A percentile compares a stretch with the other conserved stretches of the same genome.
Evolutionary conservation across 441 rosid genomes (phyloP).

Genomic region (Adansonia rubrostipa): DNA sequence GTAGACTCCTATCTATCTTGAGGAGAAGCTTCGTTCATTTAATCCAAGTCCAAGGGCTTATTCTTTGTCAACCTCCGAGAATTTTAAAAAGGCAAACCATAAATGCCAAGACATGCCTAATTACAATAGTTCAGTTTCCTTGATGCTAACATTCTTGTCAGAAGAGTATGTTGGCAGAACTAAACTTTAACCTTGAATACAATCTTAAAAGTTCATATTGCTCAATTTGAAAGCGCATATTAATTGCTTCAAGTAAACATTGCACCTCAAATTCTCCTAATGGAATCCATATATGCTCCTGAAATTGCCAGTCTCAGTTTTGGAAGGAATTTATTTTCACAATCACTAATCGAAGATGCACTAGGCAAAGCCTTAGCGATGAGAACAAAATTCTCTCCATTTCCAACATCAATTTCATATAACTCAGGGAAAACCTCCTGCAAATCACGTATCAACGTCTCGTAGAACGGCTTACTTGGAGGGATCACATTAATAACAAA

Average conservation of each 20-base stretch:
- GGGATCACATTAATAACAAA: constrained; percentile 67
- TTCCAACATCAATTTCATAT: constrained; percentile 52
- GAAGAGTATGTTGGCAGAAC: neutral
- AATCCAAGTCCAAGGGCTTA: neutral
- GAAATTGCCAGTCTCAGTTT: constrained; percentile 40
- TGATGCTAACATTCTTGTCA: neutral
- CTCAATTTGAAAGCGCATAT: neutral
- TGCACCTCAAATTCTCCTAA: constrained; percentile 47
- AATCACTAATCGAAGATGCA: neutral
- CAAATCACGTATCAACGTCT: constrained; percentile 42
- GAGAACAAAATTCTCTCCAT: neutral
- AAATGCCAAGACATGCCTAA: neutral
- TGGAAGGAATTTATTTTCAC: constrained; percentile 36
- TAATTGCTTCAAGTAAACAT: neutral
- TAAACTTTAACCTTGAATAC: neutral
- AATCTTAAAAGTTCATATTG: neutral
- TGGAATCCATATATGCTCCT: constrained; percentile 54
- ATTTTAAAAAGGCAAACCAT: neutral
- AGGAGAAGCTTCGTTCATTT: neutral
- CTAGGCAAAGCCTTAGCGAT: constrained; percentile 4
- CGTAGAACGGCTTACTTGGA: constrained; percentile 47
- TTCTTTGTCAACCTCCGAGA: constrained; percentile 11
- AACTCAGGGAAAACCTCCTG: constrained; percentile 55
- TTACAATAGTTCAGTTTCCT: neutral
- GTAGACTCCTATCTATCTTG: too few relatives aligned